Percentiles rank a stretch among this genome's conserved stretches.
These are phyloP conservation scores for Mucor sp. DNA, from an alignment of 371 early-diverging fungal species.

Conservation along the genomic window DNA sequence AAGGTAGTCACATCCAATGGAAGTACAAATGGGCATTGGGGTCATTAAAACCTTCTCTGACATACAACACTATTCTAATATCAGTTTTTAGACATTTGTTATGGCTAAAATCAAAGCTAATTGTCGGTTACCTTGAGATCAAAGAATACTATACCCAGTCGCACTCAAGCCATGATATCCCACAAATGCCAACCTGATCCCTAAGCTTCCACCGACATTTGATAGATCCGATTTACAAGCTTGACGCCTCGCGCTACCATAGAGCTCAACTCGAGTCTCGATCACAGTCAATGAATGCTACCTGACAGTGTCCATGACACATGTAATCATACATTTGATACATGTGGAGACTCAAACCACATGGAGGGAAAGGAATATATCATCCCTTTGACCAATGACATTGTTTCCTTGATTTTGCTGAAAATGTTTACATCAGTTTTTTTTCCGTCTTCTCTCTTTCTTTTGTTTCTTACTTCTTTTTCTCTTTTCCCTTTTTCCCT, in stretches of 20 bases:
- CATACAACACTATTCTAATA: neutral
- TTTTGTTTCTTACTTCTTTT: neutral
- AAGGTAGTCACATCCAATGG: neutral
- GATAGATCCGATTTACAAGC: neutral
- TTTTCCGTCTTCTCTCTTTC: neutral
- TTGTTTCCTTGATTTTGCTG: neutral
- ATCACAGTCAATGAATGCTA: neutral
- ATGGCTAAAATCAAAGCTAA: neutral
- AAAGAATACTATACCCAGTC: neutral
- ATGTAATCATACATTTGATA: neutral
- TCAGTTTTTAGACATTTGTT: neutral
- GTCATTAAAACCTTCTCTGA: neutral
- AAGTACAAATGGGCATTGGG: neutral
- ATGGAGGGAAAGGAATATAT: neutral
- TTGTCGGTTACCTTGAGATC: neutral
- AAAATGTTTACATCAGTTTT: constrained; percentile 1
- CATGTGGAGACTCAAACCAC: neutral
- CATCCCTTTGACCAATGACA: neutral
- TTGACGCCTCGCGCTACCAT: neutral
- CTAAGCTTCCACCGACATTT: neutral
- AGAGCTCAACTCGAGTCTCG: neutral
- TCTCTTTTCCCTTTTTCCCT: neutral
- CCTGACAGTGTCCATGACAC: neutral
- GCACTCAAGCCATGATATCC: too few species aligned
- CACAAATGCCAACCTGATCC: neutral